phyloP scores from a whole-genome alignment of 108 stramenopile species.

The Fragilaria radians region DNA sequence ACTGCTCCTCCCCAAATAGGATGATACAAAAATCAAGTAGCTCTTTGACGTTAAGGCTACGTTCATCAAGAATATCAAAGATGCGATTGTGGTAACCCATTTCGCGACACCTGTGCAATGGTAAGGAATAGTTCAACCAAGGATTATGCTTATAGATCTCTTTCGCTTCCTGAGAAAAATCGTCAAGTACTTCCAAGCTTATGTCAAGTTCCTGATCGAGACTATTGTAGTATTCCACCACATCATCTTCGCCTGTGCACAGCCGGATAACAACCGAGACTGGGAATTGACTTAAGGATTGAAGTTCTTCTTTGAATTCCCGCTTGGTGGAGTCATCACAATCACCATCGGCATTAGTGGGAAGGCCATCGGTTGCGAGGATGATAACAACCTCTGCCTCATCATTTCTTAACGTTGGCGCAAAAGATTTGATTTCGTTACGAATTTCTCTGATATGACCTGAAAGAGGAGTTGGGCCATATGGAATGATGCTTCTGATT shows the following conservation, averaged over 20 bases:
- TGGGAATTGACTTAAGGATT: conserved; percentile 33
- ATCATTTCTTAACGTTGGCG: conserved; percentile 20
- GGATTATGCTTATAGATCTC: conserved; percentile 48
- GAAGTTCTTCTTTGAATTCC: conserved; percentile 23
- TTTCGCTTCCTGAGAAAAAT: conserved; percentile 48
- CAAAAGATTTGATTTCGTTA: conserved; percentile 22
- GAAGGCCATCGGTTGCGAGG: conserved; percentile 56
- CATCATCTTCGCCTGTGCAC: conserved; percentile 55
- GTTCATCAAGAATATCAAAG: conserved; percentile 34
- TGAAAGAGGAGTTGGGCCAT: not conserved
- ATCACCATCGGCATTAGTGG: conserved; percentile 42
- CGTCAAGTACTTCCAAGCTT: conserved; percentile 59
- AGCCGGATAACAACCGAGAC: conserved; percentile 55
- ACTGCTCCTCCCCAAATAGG: conserved; percentile 20
- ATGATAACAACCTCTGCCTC: conserved; percentile 46
- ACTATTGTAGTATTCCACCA: conserved; percentile 47
- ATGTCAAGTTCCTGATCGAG: conserved; percentile 47
- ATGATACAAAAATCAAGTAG: conserved; percentile 19
- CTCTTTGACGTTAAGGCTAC: conserved; percentile 3
- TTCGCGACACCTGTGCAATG: conserved; percentile 58
- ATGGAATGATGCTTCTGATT: not conserved
- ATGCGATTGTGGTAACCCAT: conserved; percentile 35
- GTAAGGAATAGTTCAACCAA: conserved; percentile 53
- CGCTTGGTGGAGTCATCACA: conserved; percentile 9
- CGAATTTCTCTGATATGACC: conserved; percentile 31